Evolutionary conservation across 768 basidiomycete species (phyloP), one percentile per base, ranked within the genome.

Genomic region (Phaeotremella skinneri): DNA sequence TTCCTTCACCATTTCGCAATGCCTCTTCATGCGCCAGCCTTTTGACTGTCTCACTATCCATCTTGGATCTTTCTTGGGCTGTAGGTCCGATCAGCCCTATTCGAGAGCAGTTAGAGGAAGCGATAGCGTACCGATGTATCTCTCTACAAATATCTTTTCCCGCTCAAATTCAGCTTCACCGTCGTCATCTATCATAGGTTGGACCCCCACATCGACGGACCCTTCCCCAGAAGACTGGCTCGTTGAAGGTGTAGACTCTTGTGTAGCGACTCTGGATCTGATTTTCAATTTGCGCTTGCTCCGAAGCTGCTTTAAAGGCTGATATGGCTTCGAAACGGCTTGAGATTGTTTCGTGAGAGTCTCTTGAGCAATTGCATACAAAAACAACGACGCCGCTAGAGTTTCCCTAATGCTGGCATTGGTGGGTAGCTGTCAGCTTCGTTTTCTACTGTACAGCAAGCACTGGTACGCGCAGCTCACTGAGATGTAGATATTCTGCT

Each of bases 321-420:
- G 47, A 55, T 69, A 73, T 1, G 66, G 65, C 42, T 62, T 67
- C 4, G 51, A 32, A 21, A 61, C 73, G 56, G 66, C 68, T 27
- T 77, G 75, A 57, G 58, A 50, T 16, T 82, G 78, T 47, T 80
- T 79, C 0, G 66, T 66, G 7, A 91, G 79, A 14, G 74, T 73
- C 27, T 88, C 72, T 69, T 85, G 83, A 0, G 88, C 81, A 0
- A 89, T 87, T 0, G 85, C 87, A 66, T 89, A 91, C 29, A 88
- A 80, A 0, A 63, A 64, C 7, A 80, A 78, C 54, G 81, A 64
- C 0, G 51, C 42, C 1, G 56, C 34, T 4, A 87, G 78, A 9
- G 68, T 73, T n/a, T 69, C 64, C 23, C 83, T 82, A 37, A 89
- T 78, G 66, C 85, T 81, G 0, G 79, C 68, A 52, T 82, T 82